Base-by-base conservation (phyloP, 2,329 filamentous ascomycete genomes). In the Cladosporium halotolerans region DNA sequence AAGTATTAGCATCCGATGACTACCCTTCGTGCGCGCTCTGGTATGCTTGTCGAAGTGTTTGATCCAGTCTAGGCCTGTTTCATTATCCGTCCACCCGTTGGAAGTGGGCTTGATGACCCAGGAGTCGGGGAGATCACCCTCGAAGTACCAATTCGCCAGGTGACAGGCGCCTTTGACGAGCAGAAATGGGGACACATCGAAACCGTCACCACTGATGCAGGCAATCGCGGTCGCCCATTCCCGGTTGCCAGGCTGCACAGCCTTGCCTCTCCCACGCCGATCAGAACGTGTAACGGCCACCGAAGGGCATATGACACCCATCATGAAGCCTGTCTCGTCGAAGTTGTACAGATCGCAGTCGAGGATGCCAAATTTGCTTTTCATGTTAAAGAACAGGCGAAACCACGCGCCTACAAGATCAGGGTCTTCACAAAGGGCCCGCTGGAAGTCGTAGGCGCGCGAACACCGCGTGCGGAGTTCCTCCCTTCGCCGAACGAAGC, bases 201-300 rank as follows among this genome's bases (percentile, higher is more conserved):
- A 66, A 10, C 62, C 59, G 8, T n/a, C 11, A 14, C 59, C 53
- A 53, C 58, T 63, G 23, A 31, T 33, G 18, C 44, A 18, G 14
- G 23, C 28, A 65, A 67, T 67, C 14, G 57, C 41, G 46, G 60
- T 66, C 28, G 57, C 57, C 58, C 49, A 68, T 55, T 67, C 58
- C 14, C 58, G 42, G 54, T 64, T 66, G 11, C 57, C 55, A 55
- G 56, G 59, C 50, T 66, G 53, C 13, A 55, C 23, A 28, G 52
- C 32, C 41, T 45, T 55, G 40, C 46, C 47, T 44, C 56, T 52
- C 14, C 52, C 32, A 42, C 10, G 11, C 14, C 42, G 11, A 51
- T 63, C 57, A 56, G 49, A 52, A 28, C n/a, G 44, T 34, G 53
- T 63, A 48, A 64, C 43, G 11, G 63, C 61, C 40, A 50, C 61